phyloP scores from a whole-genome alignment of 2,329 filamentous ascomycete genomes.

The Aspergillaceae sp. region DNA sequence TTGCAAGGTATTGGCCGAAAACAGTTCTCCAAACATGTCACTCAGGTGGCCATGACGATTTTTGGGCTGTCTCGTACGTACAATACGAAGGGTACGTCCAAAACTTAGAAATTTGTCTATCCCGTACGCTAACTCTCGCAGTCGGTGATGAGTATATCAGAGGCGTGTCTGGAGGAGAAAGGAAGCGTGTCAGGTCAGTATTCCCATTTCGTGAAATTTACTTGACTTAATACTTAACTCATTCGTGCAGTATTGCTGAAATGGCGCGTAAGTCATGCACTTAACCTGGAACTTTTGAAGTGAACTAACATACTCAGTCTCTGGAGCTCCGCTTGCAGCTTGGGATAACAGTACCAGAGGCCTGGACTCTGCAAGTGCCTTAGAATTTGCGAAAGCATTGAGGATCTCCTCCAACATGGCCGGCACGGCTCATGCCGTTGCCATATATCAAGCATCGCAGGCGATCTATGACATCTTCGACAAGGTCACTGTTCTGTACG shows the following conservation, averaged over 20 bases:
- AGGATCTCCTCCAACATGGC: conserved; percentile 43
- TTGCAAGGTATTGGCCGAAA: conserved; percentile 36
- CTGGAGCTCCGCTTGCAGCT: conserved; percentile 25
- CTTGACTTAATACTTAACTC: conserved; percentile 8
- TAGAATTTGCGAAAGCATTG: conserved; percentile 50
- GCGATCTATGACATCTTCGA: conserved; percentile 57
- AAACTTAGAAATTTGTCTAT: background rate
- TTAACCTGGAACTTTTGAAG: background rate
- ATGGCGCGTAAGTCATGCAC: conserved; percentile 22
- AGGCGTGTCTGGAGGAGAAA: conserved; percentile 54
- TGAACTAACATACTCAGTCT: conserved; percentile 12
- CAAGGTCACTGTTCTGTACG: conserved; percentile 65
- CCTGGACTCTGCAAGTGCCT: conserved; percentile 48
- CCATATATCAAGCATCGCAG: conserved; percentile 50
- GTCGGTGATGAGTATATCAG: conserved; percentile 50
- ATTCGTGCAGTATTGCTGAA: conserved; percentile 25
- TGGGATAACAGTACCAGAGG: conserved; percentile 47
- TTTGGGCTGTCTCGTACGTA: conserved; percentile 35
- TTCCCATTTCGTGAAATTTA: conserved; percentile 12
- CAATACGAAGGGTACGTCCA: conserved; percentile 36
- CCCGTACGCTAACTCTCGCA: conserved; percentile 1
- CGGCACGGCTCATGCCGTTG: conserved; percentile 46
- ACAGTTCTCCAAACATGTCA: conserved; percentile 34
- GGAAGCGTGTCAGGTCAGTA: conserved; percentile 50
- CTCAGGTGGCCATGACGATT: conserved; percentile 34